Percentiles rank a stretch among this genome's conserved stretches.
Conservation (phyloP, 176 grass and related monocot species). For the Thinopyrum elongatum region DNA sequence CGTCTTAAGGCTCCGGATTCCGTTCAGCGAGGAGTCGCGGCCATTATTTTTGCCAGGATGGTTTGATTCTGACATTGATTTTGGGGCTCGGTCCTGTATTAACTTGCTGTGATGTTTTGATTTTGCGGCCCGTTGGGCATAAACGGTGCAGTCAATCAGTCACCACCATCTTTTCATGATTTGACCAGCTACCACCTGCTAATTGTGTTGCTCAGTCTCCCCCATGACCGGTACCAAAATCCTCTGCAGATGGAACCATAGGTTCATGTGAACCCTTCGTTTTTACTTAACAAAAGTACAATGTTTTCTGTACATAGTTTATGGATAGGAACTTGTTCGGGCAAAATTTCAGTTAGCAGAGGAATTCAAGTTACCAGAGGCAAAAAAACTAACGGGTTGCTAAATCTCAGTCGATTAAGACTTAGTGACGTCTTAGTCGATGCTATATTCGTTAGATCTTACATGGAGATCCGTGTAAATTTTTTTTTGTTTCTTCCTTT, state of each 20-base stretch:
- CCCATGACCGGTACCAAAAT: not conserved
- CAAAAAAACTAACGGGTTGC: too few relatives aligned
- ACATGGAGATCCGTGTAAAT: too few relatives aligned
- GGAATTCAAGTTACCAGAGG: too few relatives aligned
- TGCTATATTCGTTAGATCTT: too few relatives aligned
- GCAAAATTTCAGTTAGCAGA: too few relatives aligned
- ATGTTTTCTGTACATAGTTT: too few relatives aligned
- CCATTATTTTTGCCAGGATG: not conserved
- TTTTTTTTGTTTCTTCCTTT: too few relatives aligned
- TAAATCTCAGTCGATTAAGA: too few relatives aligned
- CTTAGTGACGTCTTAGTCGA: too few relatives aligned
- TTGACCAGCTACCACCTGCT: not conserved
- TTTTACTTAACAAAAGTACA: not conserved
- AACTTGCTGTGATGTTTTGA: not conserved
- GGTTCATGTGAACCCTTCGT: too few relatives aligned
- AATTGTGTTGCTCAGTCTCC: not conserved
- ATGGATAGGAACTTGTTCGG: too few relatives aligned
- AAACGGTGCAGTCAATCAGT: not conserved
- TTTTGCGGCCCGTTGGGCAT: not conserved
- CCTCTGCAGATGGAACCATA: not conserved
- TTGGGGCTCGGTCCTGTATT: not conserved
- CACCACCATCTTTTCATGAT: constrained; percentile 18
- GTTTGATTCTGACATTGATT: constrained; percentile 2
- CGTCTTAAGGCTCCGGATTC: not conserved
- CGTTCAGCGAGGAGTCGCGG: not conserved